Conservation (phyloP, 1,284 basidiomycete genomes). For the Moesziomyces sp. region DNA sequence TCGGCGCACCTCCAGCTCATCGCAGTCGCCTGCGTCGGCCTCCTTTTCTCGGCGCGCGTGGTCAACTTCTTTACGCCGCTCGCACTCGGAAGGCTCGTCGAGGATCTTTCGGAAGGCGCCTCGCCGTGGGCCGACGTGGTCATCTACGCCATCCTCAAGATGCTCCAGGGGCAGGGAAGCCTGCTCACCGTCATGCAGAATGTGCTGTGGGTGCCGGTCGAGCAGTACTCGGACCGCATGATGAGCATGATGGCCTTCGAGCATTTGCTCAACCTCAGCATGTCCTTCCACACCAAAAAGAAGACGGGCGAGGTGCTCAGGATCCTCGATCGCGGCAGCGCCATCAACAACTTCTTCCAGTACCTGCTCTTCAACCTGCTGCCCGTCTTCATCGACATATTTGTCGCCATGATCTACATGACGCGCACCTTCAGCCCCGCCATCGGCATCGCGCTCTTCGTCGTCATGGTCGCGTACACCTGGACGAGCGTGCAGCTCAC, state of each 20-base stretch:
- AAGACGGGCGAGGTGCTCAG: slow-evolving; percentile 77
- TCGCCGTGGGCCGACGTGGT: slow-evolving; percentile 57
- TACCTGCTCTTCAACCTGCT: slow-evolving; percentile 79
- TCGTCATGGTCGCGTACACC: slow-evolving; percentile 81
- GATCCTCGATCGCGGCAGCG: slow-evolving; percentile 76
- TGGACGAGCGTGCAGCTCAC: slow-evolving; percentile 75
- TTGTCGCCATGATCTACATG: slow-evolving; percentile 71
- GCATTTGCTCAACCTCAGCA: slow-evolving; percentile 73
- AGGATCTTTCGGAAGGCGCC: slow-evolving; percentile 60
- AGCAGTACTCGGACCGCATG: slow-evolving; percentile 77
- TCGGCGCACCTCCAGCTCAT: slow-evolving; percentile 76
- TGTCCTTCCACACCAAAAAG: slow-evolving; percentile 83
- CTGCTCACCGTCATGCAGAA: slow-evolving; percentile 59
- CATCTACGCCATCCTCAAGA: slow-evolving; percentile 67
- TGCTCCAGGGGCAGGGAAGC: slow-evolving; percentile 69
- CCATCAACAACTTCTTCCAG: slow-evolving; percentile 70
- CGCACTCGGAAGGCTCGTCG: slow-evolving; percentile 77
- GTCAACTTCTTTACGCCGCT: slow-evolving; percentile 80
- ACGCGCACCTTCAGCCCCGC: slow-evolving; percentile 76
- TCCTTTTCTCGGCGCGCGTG: slow-evolving; percentile 79
- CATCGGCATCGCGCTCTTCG: slow-evolving; percentile 78
- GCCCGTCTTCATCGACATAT: slow-evolving; percentile 82
- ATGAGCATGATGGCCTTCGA: slow-evolving; percentile 67
- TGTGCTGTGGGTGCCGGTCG: slow-evolving; percentile 77
- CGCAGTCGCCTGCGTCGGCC: slow-evolving; percentile 76